phyloP scores from a whole-genome alignment of 2,329 filamentous ascomycete genomes.

The Nemania diffusa region DNA sequence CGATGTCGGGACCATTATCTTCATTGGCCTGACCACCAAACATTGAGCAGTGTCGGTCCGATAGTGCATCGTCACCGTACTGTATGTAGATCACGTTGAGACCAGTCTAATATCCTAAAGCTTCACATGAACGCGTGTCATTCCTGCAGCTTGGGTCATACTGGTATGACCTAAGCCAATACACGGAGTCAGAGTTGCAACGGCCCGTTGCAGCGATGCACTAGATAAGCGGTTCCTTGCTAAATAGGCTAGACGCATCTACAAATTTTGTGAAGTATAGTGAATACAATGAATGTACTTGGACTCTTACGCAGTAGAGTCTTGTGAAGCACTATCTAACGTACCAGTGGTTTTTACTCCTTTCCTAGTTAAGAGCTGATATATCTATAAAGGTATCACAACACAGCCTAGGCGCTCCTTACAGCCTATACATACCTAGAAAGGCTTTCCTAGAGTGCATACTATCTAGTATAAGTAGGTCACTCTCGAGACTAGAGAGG shows the following conservation, averaged over 20 bases:
- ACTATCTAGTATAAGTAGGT: too few relatives aligned
- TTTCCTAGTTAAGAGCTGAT: background rate
- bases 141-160: background rate
- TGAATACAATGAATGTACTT: too few relatives aligned
- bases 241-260: background rate
- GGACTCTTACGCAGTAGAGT: too few relatives aligned
- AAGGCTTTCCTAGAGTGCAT: background rate
- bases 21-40: background rate
- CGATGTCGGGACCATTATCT: background rate
- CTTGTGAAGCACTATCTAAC: background rate
- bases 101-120: background rate
- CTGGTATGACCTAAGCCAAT: background rate
- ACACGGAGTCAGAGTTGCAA: background rate
- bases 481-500: background rate
- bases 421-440: background rate
- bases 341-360: background rate
- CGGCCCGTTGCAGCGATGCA: constrained; percentile 2
- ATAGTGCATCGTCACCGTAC: constrained; percentile 7
- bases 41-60: constrained; percentile 13
- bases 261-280: background rate
- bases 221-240: background rate
- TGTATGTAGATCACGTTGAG: constrained; percentile 11
- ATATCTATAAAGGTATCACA: background rate
- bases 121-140: background rate
- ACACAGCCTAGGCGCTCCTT: background rate